Evolutionary conservation across 2,329 filamentous ascomycete genomes (phyloP).

Genomic region (Didymella lethalis): DNA sequence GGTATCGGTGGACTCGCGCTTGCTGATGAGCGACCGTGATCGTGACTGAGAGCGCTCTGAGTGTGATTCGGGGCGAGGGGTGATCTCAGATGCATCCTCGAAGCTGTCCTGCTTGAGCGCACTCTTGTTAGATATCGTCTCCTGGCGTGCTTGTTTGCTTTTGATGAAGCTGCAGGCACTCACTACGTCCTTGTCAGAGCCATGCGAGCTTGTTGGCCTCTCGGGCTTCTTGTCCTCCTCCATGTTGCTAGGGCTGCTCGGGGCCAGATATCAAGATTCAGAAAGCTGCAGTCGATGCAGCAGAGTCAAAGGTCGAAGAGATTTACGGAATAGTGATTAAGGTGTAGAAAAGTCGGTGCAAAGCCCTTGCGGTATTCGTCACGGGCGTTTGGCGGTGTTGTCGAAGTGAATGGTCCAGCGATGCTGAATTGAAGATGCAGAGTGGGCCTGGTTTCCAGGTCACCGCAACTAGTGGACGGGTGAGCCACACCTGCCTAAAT

Average conservation of each 20-base stretch:
- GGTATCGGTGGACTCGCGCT: constrained; percentile 37
- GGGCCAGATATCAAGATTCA: constrained; percentile 11
- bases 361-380: constrained; percentile 15
- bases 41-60: constrained; percentile 48
- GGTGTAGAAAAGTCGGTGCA: constrained; percentile 11
- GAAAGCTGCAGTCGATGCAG: constrained; percentile 12
- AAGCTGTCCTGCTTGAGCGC: constrained; percentile 70
- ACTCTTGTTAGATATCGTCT: constrained; percentile 22
- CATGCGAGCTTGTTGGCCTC: constrained; percentile 43
- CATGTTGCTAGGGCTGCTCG: constrained; percentile 13
- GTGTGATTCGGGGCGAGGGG: constrained; percentile 50
- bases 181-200: constrained; percentile 44
- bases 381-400: constrained; percentile 15
- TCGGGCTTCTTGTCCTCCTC: constrained; percentile 26
- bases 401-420: constrained; percentile 21
- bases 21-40: constrained; percentile 63
- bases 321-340: constrained; percentile 15
- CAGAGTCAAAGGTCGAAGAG: not conserved
- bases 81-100: constrained; percentile 78
- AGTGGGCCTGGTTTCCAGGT: not conserved
- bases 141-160: not conserved
- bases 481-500: constrained; percentile 20
- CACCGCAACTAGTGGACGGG: constrained; percentile 4
- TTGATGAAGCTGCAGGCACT: constrained; percentile 10
- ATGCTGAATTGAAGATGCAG: constrained; percentile 10